phyloP scores from a whole-genome alignment of 306 rosid species.

The Alnus glutinosa region DNA sequence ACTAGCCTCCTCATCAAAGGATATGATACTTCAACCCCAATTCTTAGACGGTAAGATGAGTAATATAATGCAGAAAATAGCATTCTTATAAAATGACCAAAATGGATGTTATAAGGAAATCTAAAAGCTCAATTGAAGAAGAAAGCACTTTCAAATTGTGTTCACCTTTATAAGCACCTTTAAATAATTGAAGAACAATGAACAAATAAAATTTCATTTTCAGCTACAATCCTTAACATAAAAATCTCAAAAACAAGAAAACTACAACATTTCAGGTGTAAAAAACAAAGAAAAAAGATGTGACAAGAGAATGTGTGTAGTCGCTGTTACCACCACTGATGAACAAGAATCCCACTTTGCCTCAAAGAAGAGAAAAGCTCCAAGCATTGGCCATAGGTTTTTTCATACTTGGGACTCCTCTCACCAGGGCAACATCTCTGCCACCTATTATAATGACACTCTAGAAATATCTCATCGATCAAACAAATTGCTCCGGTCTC shows the following conservation, averaged over 20 bases:
- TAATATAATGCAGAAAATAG: no score
- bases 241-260: slow-evolving; percentile 20
- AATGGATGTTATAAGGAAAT: no score
- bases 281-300: slow-evolving; percentile 23
- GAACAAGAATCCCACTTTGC: slow-evolving; percentile 93
- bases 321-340: slow-evolving; percentile 83
- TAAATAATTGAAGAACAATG: neutral
- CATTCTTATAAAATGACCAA: no score
- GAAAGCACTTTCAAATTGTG: no score
- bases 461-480: slow-evolving; percentile 92
- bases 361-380: slow-evolving; percentile 72
- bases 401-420: slow-evolving; percentile 86
- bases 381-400: slow-evolving; percentile 80
- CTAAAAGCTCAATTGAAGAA: no score
- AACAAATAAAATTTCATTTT: slow-evolving; percentile 43
- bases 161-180: neutral
- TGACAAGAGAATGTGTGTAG: slow-evolving; percentile 26
- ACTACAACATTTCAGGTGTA: slow-evolving; percentile 23
- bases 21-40: no score
- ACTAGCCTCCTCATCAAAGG: no score
- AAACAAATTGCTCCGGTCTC: slow-evolving; percentile 90
- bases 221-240: slow-evolving; percentile 39
- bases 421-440: slow-evolving; percentile 94
- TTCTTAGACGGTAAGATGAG: no score
- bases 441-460: slow-evolving; percentile 97